These are phyloP conservation scores for Rubia peregrina DNA, from an alignment of 305 asterid genomes.

Conservation along the genomic window DNA sequence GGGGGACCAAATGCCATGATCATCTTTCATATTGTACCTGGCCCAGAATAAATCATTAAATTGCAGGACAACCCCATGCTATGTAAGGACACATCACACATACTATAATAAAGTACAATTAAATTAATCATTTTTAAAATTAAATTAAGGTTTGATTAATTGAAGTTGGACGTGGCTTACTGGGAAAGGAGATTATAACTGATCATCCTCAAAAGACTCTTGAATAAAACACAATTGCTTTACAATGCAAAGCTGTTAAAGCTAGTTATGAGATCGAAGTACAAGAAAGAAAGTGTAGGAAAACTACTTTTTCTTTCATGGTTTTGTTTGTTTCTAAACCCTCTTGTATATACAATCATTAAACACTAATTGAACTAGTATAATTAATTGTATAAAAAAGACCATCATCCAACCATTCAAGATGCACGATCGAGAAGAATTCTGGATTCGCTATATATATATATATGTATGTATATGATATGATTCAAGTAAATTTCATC, in stretches of 20 bases:
- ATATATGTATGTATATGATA: no score
- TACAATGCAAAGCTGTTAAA: background rate
- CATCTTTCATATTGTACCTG: background rate
- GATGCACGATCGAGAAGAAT: background rate
- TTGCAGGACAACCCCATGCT: constrained; percentile 30
- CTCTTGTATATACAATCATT: background rate
- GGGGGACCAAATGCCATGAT: background rate
- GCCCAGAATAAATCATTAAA: constrained; percentile 3
- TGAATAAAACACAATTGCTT: background rate
- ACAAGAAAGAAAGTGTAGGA: no score
- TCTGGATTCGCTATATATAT: no score
- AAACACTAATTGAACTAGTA: constrained; percentile 4
- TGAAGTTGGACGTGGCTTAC: background rate
- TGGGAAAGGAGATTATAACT: background rate
- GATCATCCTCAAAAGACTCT: background rate
- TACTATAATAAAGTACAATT: background rate
- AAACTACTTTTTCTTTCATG: constrained; percentile 10
- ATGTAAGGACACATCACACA: constrained; percentile 24
- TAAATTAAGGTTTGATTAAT: background rate
- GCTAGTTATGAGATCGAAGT: background rate
- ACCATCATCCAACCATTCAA: no score
- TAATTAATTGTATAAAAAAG: constrained; percentile 9
- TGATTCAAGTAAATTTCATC: no score
- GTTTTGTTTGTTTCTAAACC: constrained; percentile 19
- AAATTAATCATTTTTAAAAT: background rate